These are phyloP conservation scores for Chamaecyparis obtusa DNA, from an alignment of 75 land plant genomes.

Conservation along the genomic window DNA sequence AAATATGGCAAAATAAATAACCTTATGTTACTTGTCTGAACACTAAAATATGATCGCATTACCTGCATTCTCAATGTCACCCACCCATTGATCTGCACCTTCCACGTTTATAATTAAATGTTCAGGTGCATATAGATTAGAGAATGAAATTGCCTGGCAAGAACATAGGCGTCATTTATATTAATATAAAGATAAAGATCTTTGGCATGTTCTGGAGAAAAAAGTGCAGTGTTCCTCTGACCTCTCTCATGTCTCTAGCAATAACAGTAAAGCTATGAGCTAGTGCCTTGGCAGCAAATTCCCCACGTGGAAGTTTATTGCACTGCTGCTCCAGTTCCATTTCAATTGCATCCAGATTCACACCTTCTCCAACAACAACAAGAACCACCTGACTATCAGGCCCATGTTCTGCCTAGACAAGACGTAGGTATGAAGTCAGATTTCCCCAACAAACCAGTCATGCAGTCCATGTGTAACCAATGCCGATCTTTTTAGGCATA, in stretches of 20 bases:
- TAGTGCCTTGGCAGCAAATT: conserved; percentile 85
- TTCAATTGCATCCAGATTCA: conserved; percentile 69
- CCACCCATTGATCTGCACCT: conserved; percentile 88
- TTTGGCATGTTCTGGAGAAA: background rate
- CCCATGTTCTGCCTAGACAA: conserved; percentile 94
- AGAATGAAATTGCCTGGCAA: conserved; percentile 86
- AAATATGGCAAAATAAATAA: background rate
- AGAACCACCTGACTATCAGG: conserved; percentile 99
- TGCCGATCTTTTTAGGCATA: background rate
- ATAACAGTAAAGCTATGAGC: conserved; percentile 81
- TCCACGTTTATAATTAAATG: conserved; percentile 92
- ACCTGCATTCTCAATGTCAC: conserved; percentile 94
- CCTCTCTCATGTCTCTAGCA: conserved; percentile 88
- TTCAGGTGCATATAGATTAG: conserved; percentile 98
- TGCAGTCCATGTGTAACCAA: background rate
- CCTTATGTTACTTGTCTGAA: background rate
- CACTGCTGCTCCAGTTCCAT: conserved; percentile 77
- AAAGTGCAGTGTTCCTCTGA: conserved; percentile 14
- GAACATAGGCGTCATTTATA: background rate
- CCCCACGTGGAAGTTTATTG: conserved; percentile 76
- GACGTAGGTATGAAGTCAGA: background rate
- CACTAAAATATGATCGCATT: conserved; percentile 15
- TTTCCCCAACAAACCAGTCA: background rate
- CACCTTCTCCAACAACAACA: conserved; percentile 81
- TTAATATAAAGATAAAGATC: background rate